phyloP scores from a whole-genome alignment of 208 protist species.

The Trypanosoma vivax region DNA sequence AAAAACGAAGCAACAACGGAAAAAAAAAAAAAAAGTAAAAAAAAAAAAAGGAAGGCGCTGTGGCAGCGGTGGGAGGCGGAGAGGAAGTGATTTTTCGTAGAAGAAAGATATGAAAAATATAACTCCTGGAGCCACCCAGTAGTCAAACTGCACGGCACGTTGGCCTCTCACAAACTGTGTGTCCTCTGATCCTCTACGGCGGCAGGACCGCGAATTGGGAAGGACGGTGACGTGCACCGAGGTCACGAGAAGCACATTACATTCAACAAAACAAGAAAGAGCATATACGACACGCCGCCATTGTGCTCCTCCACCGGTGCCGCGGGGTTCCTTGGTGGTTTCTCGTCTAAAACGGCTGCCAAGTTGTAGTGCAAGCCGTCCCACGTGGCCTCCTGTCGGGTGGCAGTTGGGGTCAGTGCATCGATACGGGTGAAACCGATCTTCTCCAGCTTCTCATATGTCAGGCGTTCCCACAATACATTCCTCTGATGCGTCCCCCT shows the following conservation, averaged over 20 bases:
- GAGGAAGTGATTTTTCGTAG: not conserved
- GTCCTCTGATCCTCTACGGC: too few relatives aligned
- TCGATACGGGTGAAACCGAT: slow-evolving; percentile 16
- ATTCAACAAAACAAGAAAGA: slow-evolving; percentile 6
- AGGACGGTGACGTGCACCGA: too few relatives aligned
- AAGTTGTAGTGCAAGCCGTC: slow-evolving; percentile 13
- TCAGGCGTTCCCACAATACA: slow-evolving; percentile 14
- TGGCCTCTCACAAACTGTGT: too few relatives aligned
- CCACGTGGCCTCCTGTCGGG: slow-evolving; percentile 17
- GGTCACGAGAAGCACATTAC: slow-evolving; percentile 7
- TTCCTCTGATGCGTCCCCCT: slow-evolving; percentile 13
- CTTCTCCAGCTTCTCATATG: slow-evolving; percentile 15
- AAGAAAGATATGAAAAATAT: not conserved
- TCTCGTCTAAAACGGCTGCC: not conserved
- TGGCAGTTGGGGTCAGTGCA: slow-evolving; percentile 5
- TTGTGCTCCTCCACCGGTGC: not conserved
- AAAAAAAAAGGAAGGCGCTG: slow-evolving; percentile 8
- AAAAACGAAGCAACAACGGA: not conserved
- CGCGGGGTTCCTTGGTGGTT: not conserved
- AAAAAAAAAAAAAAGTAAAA: slow-evolving; percentile 15
- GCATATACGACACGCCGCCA: slow-evolving; percentile 6
- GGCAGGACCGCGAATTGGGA: too few relatives aligned
- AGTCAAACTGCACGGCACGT: too few relatives aligned
- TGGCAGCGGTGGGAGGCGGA: not conserved
- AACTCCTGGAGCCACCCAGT: not conserved